Evolutionary conservation across 2,329 filamentous ascomycete species (phyloP), one percentile per base, ranked within the genome.

Genomic region (Drechmeria coniospora): DNA sequence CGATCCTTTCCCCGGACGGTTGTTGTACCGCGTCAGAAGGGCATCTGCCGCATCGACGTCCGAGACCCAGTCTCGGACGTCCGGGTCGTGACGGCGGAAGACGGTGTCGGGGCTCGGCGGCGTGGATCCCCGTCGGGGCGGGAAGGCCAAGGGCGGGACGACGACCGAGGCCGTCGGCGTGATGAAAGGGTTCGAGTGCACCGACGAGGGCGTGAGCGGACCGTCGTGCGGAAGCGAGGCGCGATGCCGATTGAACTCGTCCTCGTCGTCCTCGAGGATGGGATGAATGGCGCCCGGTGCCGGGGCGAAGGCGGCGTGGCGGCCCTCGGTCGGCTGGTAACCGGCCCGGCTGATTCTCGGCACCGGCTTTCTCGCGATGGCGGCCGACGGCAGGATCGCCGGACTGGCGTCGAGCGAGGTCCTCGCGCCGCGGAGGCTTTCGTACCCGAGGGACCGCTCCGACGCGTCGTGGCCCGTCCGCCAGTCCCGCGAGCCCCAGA

Each of bases 211-310:
- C 30, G 49, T 59, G 11, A 29, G 20, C 3, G 36, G 33, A 31
- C 28, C 8, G 18, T 10, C n/a, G 10, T n/a, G 20, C 20, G 9
- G 20, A 6, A 9, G 20, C 18, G 7, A 20, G 18, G 10, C 12
- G 5, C 20, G 10, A 4, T 37, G 36, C 15, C 47, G 40, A 13
- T 47, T 41, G 1, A 47, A 45, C 6, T 59, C 62, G 18, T 70
- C 65, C 36, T 72, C 67, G 21, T 68, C 67, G 7, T 64, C 66
- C 36, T 73, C 68, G 36, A 67, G 59, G 33, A 73, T 73, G 1
- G 68, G 68, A 35, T 70, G 64, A 35, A 73, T 72, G 3, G 47
- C 51, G 4, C 57, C 58, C 0, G 56, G 44, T 2, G 39, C 30
- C 35, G 42, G 39, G 10, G 36, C 36, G n/a, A 50, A 43, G 24